Evolutionary conservation across 371 early-diverging fungal species (phyloP), one percentile per base, ranked within the genome.

Genomic region (Saksenaea vasiformis): DNA sequence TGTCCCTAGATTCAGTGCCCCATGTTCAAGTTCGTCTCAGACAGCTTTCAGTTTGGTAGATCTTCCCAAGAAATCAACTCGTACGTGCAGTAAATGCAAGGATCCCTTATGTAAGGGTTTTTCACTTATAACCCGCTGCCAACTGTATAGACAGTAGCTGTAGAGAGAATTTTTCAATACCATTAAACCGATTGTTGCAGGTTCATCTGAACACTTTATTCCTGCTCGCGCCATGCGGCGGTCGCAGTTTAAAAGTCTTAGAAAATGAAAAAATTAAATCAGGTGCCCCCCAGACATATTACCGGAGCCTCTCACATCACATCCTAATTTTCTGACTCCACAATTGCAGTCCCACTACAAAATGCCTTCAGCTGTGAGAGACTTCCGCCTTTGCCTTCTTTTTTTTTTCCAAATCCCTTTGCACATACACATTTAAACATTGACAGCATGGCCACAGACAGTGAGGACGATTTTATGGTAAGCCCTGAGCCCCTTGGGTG

Each of bases 381-480:
- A 54, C 17, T 9, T 31, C 17, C 9, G 27, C n/a, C 56, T 31
- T n/a, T 37, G 34, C 56, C 24, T 13, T 31, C 19, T 61, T 59
- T 61, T 38, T 28, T n/a, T 53, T 39, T 19, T 28, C 13, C 37
- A 61, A 11, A 47, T 14, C 5, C 28, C 34, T 60, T 43, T 58
- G 0, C n/a, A 19, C 17, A 36, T 27, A 27, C 11, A 15, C 61
- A 22, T 26, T 61, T 22, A 37, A 34, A 14, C 39, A 39, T n/a
- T 39, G 11, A 39, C 39, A 47, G 22, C 51, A 47, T 47, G 51
- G 51, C 51, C 51, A 47, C 51, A n/a, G 51, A 47, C 11, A 47
- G 51, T 22, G 51, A 47, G 22, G 51, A 47, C 51, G 51, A 47
- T 11, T 47, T 47, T 47, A 47, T 47, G 51, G 51, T 47, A 47